A percentile compares a stretch with the other conserved stretches of the same genome.
Conservation (phyloP, 257 asterid species). For the Galeopsis tetrahit region DNA sequence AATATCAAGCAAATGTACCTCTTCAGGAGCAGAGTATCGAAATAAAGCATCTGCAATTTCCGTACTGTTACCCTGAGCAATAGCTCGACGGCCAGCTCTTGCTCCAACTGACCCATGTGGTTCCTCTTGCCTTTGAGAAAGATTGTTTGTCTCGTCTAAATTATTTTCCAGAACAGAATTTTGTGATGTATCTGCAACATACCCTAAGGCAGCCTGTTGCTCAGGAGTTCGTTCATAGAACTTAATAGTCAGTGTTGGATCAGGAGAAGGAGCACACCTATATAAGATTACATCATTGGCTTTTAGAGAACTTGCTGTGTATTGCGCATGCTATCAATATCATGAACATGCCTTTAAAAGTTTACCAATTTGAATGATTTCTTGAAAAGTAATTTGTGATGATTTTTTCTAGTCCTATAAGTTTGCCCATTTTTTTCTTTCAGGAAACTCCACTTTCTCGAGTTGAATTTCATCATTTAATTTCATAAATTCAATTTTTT, state of each 20-base stretch:
- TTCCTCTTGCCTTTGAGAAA: constrained; percentile 47
- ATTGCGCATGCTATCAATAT: neutral
- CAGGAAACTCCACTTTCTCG: too few relatives aligned
- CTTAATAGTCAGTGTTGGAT: constrained; percentile 76
- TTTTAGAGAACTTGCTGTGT: neutral
- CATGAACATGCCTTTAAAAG: neutral
- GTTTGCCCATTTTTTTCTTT: too few relatives aligned
- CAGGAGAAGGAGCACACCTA: constrained; percentile 92
- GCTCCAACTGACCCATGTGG: constrained; percentile 98
- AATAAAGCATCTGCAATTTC: constrained; percentile 84
- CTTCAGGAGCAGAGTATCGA: constrained; percentile 95
- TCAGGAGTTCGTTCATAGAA: constrained; percentile 89
- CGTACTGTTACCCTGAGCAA: constrained; percentile 86
- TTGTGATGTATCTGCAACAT: constrained; percentile 61
- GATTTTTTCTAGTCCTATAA: too few relatives aligned
- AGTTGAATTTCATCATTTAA: too few relatives aligned
- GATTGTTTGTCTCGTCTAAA: constrained; percentile 36
- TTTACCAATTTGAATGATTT: neutral
- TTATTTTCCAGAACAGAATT: constrained; percentile 46
- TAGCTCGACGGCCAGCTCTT: constrained; percentile 79
- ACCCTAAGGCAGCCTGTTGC: constrained; percentile 82
- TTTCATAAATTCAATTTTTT: too few relatives aligned
- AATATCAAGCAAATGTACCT: constrained; percentile 49
- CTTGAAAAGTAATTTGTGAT: neutral
- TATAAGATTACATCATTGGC: constrained; percentile 20